phyloP scores from a whole-genome alignment of 805 yeast genomes.

The Phaffomyces antillensis region DNA sequence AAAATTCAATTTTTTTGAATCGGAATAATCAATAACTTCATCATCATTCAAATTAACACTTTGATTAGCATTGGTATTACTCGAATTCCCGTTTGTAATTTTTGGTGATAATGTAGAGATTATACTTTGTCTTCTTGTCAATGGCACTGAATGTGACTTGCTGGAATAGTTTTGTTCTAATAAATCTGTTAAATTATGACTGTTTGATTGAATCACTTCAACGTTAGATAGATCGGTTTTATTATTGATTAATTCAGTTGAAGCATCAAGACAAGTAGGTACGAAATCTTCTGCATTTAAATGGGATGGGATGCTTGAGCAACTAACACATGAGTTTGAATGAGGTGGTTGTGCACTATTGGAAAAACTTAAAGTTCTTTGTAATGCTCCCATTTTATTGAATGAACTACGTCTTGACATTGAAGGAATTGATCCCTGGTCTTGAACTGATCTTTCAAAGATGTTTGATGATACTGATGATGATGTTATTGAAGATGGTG shows the following conservation, averaged over 20 bases:
- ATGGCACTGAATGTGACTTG: conserved; percentile 1
- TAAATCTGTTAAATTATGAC: conserved; percentile 3
- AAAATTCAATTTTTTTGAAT: conserved; percentile 19
- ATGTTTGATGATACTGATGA: conserved; percentile 7
- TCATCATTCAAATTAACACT: background rate
- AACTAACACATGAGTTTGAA: background rate
- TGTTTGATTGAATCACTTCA: conserved; percentile 58
- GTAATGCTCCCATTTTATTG: conserved; percentile 3
- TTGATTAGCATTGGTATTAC: no score
- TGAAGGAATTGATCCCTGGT: conserved; percentile 7
- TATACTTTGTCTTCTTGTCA: conserved; percentile 6
- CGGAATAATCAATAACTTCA: conserved; percentile 18
- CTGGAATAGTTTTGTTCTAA: conserved; percentile 3
- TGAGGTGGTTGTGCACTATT: background rate
- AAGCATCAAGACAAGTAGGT: conserved; percentile 78
- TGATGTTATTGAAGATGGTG: conserved; percentile 3
- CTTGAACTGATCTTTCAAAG: conserved; percentile 17
- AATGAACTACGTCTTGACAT: conserved; percentile 8
- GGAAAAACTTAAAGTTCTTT: conserved; percentile 4
- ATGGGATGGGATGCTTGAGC: conserved; percentile 3
- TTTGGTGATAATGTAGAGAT: background rate
- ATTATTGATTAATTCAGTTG: conserved; percentile 52
- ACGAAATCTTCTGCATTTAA: conserved; percentile 50
- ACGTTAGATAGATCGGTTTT: conserved; percentile 56
- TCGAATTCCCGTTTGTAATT: background rate